Conservation (phyloP, 2,329 filamentous ascomycete species). For the Coniochaeta pulveracea region DNA sequence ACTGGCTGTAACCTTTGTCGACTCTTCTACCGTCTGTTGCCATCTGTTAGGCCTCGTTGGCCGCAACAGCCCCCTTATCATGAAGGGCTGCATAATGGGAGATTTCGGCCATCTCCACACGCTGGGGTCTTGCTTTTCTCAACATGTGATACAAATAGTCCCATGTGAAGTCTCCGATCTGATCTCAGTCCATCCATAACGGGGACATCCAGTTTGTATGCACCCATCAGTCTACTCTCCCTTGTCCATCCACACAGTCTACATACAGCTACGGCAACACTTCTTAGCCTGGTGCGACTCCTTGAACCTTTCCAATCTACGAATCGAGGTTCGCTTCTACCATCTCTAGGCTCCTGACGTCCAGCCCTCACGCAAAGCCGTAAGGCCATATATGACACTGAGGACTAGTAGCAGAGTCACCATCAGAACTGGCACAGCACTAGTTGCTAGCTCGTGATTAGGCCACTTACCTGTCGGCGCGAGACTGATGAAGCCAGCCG, state of each 20-base stretch:
- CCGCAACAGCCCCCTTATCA: constrained; percentile 19
- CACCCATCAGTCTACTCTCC: too few species aligned
- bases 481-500: constrained; percentile 30
- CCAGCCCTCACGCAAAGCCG: constrained; percentile 32
- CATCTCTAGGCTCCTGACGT: constrained; percentile 9
- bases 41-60: constrained; percentile 7
- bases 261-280: too few species aligned
- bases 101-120: constrained; percentile 23
- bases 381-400: constrained; percentile 35
- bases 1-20: constrained; percentile 15
- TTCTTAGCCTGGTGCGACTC: too few species aligned
- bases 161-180: too few species aligned
- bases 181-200: too few species aligned
- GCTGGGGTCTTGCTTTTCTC: background rate
- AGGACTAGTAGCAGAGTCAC: constrained; percentile 24
- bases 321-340: background rate
- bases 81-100: constrained; percentile 24
- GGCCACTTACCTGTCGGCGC: constrained; percentile 30
- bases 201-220: too few species aligned
- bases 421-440: too few species aligned
- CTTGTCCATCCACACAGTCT: too few species aligned
- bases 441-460: background rate
- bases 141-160: too few species aligned
- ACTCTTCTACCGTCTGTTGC: constrained; percentile 3
- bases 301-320: background rate